Percentiles rank a stretch among this genome's conserved stretches.
Evolutionary conservation across 2,329 filamentous ascomycete species (phyloP).

Genomic region (Pseudocercospora macadamiae): DNA sequence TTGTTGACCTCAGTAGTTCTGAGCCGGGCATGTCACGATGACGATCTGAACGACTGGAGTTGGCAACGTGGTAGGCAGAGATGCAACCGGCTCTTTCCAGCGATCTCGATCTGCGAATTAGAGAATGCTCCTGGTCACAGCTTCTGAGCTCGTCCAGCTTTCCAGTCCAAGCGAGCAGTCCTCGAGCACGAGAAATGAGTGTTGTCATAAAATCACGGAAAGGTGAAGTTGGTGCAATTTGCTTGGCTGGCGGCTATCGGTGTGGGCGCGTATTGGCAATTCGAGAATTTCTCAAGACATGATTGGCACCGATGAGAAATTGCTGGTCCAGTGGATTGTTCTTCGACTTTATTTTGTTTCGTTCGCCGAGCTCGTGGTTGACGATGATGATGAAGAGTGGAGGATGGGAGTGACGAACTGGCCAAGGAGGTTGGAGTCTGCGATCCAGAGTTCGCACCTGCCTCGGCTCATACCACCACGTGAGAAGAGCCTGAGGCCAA

Average conservation of each 20-base stretch:
- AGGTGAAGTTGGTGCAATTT: background rate
- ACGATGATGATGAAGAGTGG: too few relatives aligned
- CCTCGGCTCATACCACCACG: too few relatives aligned
- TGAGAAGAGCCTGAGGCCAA: background rate
- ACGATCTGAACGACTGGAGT: too few relatives aligned
- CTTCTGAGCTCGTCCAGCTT: background rate
- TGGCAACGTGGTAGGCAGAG: too few relatives aligned
- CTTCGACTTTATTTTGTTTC: background rate
- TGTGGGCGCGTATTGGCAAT: background rate
- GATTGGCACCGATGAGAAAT: background rate
- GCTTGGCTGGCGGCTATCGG: slow-evolving; percentile 3
- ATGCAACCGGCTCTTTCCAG: background rate
- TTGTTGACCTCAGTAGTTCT: too few relatives aligned
- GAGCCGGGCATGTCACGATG: too few relatives aligned
- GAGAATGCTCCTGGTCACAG: background rate
- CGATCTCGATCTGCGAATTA: background rate
- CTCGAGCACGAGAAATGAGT: background rate
- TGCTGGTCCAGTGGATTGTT: background rate
- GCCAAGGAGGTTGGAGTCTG: too few relatives aligned
- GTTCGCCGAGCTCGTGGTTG: background rate
- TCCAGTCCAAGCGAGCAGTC: background rate
- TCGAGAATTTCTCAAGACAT: background rate
- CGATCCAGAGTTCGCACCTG: too few relatives aligned
- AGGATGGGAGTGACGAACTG: too few relatives aligned
- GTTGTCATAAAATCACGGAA: background rate